Percentiles rank a stretch among this genome's conserved stretches.
Evolutionary conservation across 345 rosid species (phyloP).

Genomic region (Hibiscus mutabilis): DNA sequence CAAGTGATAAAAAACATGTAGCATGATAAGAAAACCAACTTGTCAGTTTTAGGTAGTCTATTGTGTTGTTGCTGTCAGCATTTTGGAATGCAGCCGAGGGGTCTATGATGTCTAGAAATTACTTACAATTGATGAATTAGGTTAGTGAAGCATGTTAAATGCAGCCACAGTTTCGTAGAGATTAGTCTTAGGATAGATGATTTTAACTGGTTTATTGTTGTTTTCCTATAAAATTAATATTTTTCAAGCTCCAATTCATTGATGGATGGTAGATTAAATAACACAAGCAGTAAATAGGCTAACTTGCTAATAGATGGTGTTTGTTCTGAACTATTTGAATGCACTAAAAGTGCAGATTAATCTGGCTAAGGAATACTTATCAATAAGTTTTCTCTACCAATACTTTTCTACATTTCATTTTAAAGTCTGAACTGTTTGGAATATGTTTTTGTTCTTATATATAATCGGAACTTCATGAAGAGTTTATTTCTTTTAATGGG

Average conservation of each 20-base stretch:
- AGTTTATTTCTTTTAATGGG: slow-evolving; percentile 16
- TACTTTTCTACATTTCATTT: background rate
- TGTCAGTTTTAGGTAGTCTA: background rate
- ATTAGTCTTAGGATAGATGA: background rate
- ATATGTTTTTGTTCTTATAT: background rate
- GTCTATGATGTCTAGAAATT: background rate
- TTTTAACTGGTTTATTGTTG: background rate
- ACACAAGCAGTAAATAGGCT: background rate
- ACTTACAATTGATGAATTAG: background rate
- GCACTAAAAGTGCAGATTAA: background rate
- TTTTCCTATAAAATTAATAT: background rate
- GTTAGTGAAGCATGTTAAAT: background rate
- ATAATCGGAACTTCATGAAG: background rate
- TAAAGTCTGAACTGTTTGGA: background rate
- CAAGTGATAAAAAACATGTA: background rate
- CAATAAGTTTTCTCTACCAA: background rate
- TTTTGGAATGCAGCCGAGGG: background rate
- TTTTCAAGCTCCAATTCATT: background rate
- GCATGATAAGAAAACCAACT: background rate
- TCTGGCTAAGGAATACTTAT: background rate
- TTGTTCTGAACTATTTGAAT: background rate
- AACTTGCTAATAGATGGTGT: background rate
- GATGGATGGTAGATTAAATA: background rate
- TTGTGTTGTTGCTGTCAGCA: background rate
- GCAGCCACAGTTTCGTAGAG: background rate